phyloP scores from a whole-genome alignment of 306 rosid species.

The Medicago ruthenica region DNA sequence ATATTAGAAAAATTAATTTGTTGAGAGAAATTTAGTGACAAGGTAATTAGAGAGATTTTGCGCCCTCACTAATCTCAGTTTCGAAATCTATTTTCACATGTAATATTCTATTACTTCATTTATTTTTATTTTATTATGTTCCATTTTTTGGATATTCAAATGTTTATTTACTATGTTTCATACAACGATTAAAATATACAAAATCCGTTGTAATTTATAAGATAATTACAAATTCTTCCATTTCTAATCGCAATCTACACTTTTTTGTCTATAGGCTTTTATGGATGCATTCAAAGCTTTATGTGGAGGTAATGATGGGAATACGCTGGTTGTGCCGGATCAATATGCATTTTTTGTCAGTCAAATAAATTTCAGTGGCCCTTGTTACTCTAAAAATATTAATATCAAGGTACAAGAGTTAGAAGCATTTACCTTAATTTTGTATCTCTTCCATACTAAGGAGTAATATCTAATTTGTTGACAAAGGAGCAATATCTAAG shows the following conservation, averaged over 20 bases:
- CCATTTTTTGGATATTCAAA: too few species aligned
- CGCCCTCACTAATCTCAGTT: too few species aligned
- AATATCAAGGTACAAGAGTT: conserved; percentile 36
- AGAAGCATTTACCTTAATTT: background rate
- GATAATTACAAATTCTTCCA: background rate
- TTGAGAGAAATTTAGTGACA: too few species aligned
- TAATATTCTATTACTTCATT: too few species aligned
- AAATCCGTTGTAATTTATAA: too few species aligned
- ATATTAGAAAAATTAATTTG: too few species aligned
- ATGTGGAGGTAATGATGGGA: conserved; percentile 34
- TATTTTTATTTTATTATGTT: too few species aligned
- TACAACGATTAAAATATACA: too few species aligned
- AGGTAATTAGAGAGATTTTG: too few species aligned
- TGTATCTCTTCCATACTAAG: background rate
- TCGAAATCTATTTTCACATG: too few species aligned
- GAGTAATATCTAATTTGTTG: background rate
- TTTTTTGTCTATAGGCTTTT: conserved; percentile 44
- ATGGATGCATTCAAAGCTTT: conserved; percentile 45
- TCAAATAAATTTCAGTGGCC: conserved; percentile 38
- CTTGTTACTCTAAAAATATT: conserved; percentile 42
- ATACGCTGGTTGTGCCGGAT: conserved; percentile 20
- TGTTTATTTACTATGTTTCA: too few species aligned
- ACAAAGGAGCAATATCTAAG: background rate
- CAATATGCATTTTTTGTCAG: conserved; percentile 20
- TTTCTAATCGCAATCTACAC: background rate